Evolutionary conservation across 169 alveolate species (phyloP).

Genomic region (Theileria sp.): DNA sequence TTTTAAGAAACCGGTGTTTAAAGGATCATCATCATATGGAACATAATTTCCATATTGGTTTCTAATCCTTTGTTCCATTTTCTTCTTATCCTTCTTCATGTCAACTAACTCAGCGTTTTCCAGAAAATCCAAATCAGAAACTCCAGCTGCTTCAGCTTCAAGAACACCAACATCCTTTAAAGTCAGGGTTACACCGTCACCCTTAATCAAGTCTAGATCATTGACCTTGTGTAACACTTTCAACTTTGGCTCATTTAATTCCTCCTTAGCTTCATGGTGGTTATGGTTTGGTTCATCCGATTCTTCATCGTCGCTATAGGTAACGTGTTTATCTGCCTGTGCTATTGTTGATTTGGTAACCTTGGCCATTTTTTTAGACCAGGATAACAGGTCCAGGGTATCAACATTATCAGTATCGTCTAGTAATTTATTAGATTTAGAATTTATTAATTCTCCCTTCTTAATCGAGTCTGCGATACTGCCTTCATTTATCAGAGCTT

Average conservation of each 20-base stretch:
- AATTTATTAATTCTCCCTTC: conserved; percentile 19
- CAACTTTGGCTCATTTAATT: conserved; percentile 20
- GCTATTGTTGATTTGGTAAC: conserved; percentile 10
- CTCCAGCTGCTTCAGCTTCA: conserved; percentile 63
- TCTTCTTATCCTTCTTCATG: conserved; percentile 22
- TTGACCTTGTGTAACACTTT: conserved; percentile 60
- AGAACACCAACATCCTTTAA: conserved; percentile 58
- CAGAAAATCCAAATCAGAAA: conserved; percentile 59
- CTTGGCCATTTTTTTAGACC: conserved; percentile 56
- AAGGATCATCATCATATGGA: conserved; percentile 54
- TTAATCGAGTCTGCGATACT: conserved; percentile 45
- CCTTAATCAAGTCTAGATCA: conserved; percentile 44
- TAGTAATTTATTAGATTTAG: neutral
- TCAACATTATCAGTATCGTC: conserved; percentile 24
- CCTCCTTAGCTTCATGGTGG: neutral
- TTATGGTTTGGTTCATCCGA: conserved; percentile 4
- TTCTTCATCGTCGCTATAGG: conserved; percentile 62
- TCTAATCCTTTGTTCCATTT: conserved; percentile 7
- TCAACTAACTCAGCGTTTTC: conserved; percentile 47
- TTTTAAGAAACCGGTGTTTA: conserved; percentile 28
- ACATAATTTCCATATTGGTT: conserved; percentile 29
- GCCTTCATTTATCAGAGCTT: conserved; percentile 49
- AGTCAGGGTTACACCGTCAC: conserved; percentile 50
- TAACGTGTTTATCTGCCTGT: conserved; percentile 27
- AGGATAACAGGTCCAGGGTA: conserved; percentile 36